phyloP scores from a whole-genome alignment of 306 rosid genomes.

The Inga laurina region DNA sequence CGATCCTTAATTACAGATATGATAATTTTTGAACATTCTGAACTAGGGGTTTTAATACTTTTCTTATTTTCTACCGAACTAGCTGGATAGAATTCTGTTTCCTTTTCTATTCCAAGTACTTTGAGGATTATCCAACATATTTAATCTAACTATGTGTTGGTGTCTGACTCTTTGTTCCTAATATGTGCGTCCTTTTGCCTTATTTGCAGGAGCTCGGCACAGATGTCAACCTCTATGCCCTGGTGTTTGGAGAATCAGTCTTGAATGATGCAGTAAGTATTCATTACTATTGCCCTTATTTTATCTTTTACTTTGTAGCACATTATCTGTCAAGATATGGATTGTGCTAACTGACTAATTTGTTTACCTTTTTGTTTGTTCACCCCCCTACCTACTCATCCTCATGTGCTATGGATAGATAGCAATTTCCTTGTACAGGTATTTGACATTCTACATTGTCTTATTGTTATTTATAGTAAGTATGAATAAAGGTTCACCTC shows the following conservation, averaged over 20 bases:
- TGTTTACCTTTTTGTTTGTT: constrained; percentile 12
- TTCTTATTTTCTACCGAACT: neutral
- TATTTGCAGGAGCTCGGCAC: constrained; percentile 89
- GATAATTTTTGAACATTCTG: neutral
- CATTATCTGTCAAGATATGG: constrained; percentile 29
- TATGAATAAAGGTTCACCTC: constrained; percentile 30
- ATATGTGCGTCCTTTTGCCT: constrained; percentile 17
- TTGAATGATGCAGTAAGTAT: constrained; percentile 92
- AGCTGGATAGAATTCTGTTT: neutral
- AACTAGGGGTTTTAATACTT: neutral
- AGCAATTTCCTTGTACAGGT: constrained; percentile 99
- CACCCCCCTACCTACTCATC: constrained; percentile 16
- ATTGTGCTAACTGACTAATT: constrained; percentile 32
- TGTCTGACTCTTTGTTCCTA: constrained; percentile 23
- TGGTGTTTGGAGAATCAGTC: constrained; percentile 99
- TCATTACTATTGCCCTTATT: constrained; percentile 14
- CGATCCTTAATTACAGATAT: neutral
- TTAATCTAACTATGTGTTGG: neutral
- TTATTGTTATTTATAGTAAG: constrained; percentile 16
- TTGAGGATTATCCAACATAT: constrained; percentile 17
- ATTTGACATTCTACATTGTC: constrained; percentile 35
- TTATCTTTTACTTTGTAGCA: constrained; percentile 23
- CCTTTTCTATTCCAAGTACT: neutral
- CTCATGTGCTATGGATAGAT: constrained; percentile 59
- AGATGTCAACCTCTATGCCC: constrained; percentile 88